Evolutionary conservation across 192 early-diverging fungal genomes (phyloP), one percentile per base, ranked within the genome.

Genomic region (Haplosporangium gracile): DNA sequence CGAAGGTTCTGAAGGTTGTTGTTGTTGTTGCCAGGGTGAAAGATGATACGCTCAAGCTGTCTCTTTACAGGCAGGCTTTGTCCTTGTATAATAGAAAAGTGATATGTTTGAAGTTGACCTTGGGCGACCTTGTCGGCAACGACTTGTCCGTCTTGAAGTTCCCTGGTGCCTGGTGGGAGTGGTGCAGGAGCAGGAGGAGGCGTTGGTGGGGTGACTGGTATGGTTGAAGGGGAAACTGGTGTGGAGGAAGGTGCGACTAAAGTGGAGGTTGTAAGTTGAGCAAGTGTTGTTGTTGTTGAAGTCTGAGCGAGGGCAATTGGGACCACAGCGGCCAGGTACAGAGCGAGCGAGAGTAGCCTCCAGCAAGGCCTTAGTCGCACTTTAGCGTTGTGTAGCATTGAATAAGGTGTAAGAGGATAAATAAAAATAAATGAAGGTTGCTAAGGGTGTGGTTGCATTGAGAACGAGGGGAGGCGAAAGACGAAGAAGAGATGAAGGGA

Each of bases 31-130:
- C 71, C 45, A 29, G 78, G 75, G 47, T 86, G 78, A 53, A 80
- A 86, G 5, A 86, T 80, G 65, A 86, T 74, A 2, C 69, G 84
- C 51, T 86, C 79, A 15, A 86, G 76, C 40, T 86, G 84, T 63
- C 84, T 53, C 20, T 76, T 57, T 2, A 81, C 84, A 38, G 84
- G 79, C 20, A 86, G 60, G n/a, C 76, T 74, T 43, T 71, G 51
- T 38, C 77, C 42, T 39, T 78, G 84, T 24, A 42, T 63, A 34
- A 86, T 72, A 51, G 84, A 68, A 78, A 81, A 86, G 55, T 86
- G 84, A 26, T 86, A 86, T 2, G 84, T 86, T 72, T 86, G 84
- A 24, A 86, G 72, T 34, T 86, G 84, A 22, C 74, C 76, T 15
- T 77, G 75, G 18, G 70, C 75, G 47, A 86, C 79, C 15, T 47